Evolutionary conservation across 768 basidiomycete species (phyloP).

Genomic region (Leucosporidium creatinivorum): DNA sequence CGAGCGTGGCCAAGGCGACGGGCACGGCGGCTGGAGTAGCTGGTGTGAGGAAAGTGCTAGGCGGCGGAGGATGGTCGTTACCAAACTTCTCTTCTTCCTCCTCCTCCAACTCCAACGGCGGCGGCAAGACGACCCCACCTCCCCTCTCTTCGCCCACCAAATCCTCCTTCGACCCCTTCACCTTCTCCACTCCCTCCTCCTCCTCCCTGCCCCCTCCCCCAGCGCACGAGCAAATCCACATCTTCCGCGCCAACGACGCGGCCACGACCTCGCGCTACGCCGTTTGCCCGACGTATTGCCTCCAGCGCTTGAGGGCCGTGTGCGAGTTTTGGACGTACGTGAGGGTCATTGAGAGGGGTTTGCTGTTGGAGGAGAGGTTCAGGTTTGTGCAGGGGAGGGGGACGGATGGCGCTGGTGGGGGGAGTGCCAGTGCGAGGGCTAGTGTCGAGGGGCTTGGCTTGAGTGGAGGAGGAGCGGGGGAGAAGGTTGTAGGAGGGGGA

Average conservation of each 20-base stretch:
- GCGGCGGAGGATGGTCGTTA: slow-evolving; percentile 20
- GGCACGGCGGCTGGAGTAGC: background rate
- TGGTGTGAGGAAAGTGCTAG: slow-evolving; percentile 22
- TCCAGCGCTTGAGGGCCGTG: slow-evolving; percentile 34
- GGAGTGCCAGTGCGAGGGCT: background rate
- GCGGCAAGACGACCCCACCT: background rate
- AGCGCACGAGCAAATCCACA: slow-evolving; percentile 28
- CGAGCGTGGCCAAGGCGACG: slow-evolving; percentile 3
- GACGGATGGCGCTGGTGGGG: background rate
- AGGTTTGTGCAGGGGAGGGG: slow-evolving; percentile 21
- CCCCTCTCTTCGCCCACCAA: background rate
- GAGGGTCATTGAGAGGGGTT: slow-evolving; percentile 31
- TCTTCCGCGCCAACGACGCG: slow-evolving; percentile 33
- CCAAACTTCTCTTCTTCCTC: slow-evolving; percentile 1
- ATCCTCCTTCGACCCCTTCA: slow-evolving; percentile 16
- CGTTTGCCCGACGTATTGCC: slow-evolving; percentile 36
- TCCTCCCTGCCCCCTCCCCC: slow-evolving; percentile 14
- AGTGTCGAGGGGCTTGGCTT: background rate
- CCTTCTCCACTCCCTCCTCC: slow-evolving; percentile 7
- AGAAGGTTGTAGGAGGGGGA: background rate
- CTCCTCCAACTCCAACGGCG: no score
- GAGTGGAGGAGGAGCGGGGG: background rate
- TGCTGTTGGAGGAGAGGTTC: slow-evolving; percentile 36
- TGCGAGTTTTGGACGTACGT: slow-evolving; percentile 40
- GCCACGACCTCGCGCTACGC: slow-evolving; percentile 26